Conservation (phyloP, 805 yeast species). For the Spathaspora boniae region DNA sequence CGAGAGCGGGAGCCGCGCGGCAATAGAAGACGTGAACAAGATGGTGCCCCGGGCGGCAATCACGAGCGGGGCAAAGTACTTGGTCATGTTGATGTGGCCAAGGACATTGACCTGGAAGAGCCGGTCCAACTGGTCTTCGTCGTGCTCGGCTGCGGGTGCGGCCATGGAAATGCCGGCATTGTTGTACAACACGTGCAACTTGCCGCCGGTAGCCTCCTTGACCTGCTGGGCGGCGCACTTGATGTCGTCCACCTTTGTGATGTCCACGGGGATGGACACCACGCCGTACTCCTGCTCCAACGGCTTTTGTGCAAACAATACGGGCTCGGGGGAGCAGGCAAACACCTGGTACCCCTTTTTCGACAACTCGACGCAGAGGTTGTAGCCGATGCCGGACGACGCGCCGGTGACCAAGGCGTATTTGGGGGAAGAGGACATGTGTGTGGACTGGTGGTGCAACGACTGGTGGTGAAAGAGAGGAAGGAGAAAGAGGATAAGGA, state of each 20-base stretch:
- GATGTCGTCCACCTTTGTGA: conserved; percentile 29
- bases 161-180: conserved; percentile 35
- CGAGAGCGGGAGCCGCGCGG: conserved; percentile 27
- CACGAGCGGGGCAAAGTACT: conserved; percentile 28
- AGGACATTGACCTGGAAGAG: conserved; percentile 32
- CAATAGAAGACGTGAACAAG: conserved; percentile 34
- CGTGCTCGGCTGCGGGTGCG: conserved; percentile 29
- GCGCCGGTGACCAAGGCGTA: conserved; percentile 47
- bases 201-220: conserved; percentile 23
- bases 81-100: conserved; percentile 34
- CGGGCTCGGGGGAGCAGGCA: conserved; percentile 26
- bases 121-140: conserved; percentile 17
- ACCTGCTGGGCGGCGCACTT: conserved; percentile 19
- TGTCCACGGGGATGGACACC: conserved; percentile 33
- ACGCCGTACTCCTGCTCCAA: conserved; percentile 22
- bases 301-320: conserved; percentile 19
- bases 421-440: too few relatives aligned
- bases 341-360: conserved; percentile 34
- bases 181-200: conserved; percentile 33
- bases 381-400: conserved; percentile 57
- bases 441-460: too few relatives aligned
- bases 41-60: conserved; percentile 31
- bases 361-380: conserved; percentile 41
- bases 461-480: too few relatives aligned
- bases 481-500: too few relatives aligned